phyloP scores from a whole-genome alignment of 352 stramenopile genomes.

The Pythium biforme region DNA sequence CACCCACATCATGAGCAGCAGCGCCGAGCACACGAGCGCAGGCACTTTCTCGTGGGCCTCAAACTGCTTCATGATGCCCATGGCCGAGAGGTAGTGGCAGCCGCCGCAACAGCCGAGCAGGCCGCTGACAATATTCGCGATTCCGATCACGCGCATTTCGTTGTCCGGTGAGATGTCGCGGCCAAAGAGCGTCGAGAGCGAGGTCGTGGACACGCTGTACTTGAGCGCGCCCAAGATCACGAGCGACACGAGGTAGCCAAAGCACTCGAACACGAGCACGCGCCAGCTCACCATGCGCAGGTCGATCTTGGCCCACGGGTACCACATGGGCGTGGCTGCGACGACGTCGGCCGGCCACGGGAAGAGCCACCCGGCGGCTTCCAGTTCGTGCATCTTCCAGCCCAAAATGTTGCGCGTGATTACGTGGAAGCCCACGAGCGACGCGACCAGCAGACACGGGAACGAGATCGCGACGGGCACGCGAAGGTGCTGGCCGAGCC shows the following conservation, averaged over 20 bases:
- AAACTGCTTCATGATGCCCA: slow-evolving; percentile 87
- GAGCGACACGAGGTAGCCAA: slow-evolving; percentile 62
- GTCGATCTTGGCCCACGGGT: slow-evolving; percentile 70
- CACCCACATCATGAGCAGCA: slow-evolving; percentile 61
- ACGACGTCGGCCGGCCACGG: slow-evolving; percentile 63
- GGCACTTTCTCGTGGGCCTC: slow-evolving; percentile 74
- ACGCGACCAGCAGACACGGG: slow-evolving; percentile 56
- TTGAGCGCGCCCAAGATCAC: slow-evolving; percentile 76
- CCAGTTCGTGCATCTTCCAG: slow-evolving; percentile 36
- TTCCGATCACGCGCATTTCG: slow-evolving; percentile 77
- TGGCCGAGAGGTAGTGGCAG: slow-evolving; percentile 79
- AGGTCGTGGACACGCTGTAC: slow-evolving; percentile 79
- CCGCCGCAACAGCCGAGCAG: slow-evolving; percentile 68
- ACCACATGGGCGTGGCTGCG: slow-evolving; percentile 73
- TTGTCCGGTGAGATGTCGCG: slow-evolving; percentile 76
- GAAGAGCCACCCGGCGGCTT: slow-evolving; percentile 55
- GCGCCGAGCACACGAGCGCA: slow-evolving; percentile 59
- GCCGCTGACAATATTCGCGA: slow-evolving; percentile 69
- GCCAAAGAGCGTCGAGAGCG: slow-evolving; percentile 76
- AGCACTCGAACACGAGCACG: slow-evolving; percentile 54
- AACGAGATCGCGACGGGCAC: slow-evolving; percentile 73
- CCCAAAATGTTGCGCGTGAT: slow-evolving; percentile 27
- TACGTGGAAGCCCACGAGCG: slow-evolving; percentile 61
- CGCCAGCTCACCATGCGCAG: slow-evolving; percentile 59
- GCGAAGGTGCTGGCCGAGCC: slow-evolving; percentile 57